These are phyloP conservation scores for Salix dunnii DNA, from an alignment of 345 rosid genomes.

Conservation along the genomic window DNA sequence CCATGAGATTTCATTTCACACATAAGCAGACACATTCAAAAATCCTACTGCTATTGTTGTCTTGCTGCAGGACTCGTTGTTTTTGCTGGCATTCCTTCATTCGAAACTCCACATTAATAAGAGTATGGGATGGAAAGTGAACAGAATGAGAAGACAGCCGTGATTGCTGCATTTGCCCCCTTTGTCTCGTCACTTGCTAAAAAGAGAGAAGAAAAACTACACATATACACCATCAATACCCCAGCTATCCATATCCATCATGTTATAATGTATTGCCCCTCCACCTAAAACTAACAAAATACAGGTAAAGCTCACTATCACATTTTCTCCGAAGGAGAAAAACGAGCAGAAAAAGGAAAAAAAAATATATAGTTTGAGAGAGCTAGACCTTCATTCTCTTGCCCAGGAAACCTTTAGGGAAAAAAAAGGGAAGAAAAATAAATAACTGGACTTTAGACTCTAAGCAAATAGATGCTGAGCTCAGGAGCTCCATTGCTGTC, in stretches of 20 bases:
- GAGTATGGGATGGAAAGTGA: background rate
- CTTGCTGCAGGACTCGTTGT: background rate
- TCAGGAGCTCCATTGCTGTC: slow-evolving; percentile 97
- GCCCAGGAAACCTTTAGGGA: slow-evolving; percentile 12
- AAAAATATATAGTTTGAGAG: slow-evolving; percentile 2
- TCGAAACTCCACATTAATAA: background rate
- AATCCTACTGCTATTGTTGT: background rate
- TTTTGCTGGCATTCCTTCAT: background rate
- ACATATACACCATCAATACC: slow-evolving; percentile 45
- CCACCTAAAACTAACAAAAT: slow-evolving; percentile 38
- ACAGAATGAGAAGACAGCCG: slow-evolving; percentile 24
- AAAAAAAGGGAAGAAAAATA: background rate
- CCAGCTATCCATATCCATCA: slow-evolving; percentile 29
- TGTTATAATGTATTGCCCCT: slow-evolving; percentile 32
- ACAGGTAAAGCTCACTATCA: slow-evolving; percentile 27
- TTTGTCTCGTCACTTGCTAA: slow-evolving; percentile 26
- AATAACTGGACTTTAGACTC: slow-evolving; percentile 38
- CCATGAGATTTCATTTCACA: background rate
- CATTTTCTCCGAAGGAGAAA: slow-evolving; percentile 20
- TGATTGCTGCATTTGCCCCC: slow-evolving; percentile 42
- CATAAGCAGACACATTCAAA: background rate
- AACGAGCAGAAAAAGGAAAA: background rate
- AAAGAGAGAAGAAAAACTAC: slow-evolving; percentile 22
- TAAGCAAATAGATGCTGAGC: slow-evolving; percentile 87
- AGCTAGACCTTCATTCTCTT: slow-evolving; percentile 27